These are phyloP conservation scores for Coemansia sp. DNA, from an alignment of 192 early-diverging fungal genomes.

Conservation along the genomic window DNA sequence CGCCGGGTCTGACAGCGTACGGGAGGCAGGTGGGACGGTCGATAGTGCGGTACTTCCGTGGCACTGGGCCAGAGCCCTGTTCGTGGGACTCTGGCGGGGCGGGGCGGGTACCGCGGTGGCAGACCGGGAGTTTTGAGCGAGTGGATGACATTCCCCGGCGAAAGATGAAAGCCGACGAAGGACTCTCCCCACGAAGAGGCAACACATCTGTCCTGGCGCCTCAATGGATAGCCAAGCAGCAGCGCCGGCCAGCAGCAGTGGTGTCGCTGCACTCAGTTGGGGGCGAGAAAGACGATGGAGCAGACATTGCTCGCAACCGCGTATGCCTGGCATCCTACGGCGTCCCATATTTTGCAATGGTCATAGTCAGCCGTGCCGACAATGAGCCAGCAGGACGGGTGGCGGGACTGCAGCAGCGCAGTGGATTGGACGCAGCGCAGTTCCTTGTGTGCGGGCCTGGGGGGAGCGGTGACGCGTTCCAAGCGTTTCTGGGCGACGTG, in stretches of 20 bases:
- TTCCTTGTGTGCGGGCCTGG: conserved; percentile 34
- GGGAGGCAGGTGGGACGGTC: conserved; percentile 38
- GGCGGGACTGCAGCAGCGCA: conserved; percentile 7
- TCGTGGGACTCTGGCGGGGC: neutral
- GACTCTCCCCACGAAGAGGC: no score
- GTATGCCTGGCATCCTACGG: conserved; percentile 35
- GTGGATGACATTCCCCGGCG: conserved; percentile 44
- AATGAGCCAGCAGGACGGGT: conserved; percentile 6
- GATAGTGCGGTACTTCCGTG: conserved; percentile 31
- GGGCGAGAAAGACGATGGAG: conserved; percentile 6
- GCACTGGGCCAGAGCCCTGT: neutral
- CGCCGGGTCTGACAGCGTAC: conserved; percentile 16
- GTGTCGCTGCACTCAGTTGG: conserved; percentile 35
- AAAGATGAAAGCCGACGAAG: no score
- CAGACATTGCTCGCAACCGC: conserved; percentile 45
- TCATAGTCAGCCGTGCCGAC: conserved; percentile 26
- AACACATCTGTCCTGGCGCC: conserved; percentile 13
- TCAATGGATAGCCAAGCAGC: conserved; percentile 29
- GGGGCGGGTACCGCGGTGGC: conserved; percentile 18
- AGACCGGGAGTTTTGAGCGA: conserved; percentile 16
- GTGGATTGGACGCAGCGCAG: conserved; percentile 26
- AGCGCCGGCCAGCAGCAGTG: conserved; percentile 34
- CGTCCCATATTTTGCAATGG: conserved; percentile 29
- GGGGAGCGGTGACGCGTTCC: conserved; percentile 20
- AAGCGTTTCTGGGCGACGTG: conserved; percentile 16